Evolutionary conservation across 1,139 yeast genomes (phyloP), one percentile per base, ranked within the genome.

Genomic region (Scheffersomyces segobiensis): DNA sequence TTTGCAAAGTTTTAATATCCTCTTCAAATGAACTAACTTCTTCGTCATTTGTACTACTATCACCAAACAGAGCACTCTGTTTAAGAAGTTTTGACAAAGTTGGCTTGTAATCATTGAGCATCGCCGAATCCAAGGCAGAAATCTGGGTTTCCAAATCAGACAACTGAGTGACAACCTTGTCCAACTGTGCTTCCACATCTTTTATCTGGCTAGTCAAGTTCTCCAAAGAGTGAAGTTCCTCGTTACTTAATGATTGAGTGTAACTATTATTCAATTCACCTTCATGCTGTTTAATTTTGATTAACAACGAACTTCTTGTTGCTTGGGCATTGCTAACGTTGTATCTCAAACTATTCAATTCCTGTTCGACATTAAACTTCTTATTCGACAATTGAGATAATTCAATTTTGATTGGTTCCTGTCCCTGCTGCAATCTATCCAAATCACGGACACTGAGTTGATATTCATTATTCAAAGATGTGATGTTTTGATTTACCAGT

Each of bases 241-340:
- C 80, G 0, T 69, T 63, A 0, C 86, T 75, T 50, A 93, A 74
- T 1, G 81, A 78, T 55, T 83, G 82, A 14, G 83, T 76, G 66
- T 91, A 91, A 1, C 79, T 80, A 5, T 88, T 77, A 1, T 69
- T 62, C 57, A 87, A 64, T 70, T 93, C 98, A 1, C 67, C 63
- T 32, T 76, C 64, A 54, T 81, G 82, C 39, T 85, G 84, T 12
- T 68, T 69, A 49, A 78, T 66, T 53, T 69, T 76, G 17, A 71
- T 63, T 3, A 61, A 60, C 24, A 81, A 66, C 49, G 72, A 75
- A 3, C 69, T 68, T 52, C 70, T 68, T 14, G 74, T 60, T 18
- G 69, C 58, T 10, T 65, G 65, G 20, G 76, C 62, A 0, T 77
- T 62, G 12, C 69, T 71, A n/a, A 60, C 54, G 46, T 64, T 67